Conservation (phyloP, 2,329 filamentous ascomycete genomes). For the Clonostachys solani region DNA sequence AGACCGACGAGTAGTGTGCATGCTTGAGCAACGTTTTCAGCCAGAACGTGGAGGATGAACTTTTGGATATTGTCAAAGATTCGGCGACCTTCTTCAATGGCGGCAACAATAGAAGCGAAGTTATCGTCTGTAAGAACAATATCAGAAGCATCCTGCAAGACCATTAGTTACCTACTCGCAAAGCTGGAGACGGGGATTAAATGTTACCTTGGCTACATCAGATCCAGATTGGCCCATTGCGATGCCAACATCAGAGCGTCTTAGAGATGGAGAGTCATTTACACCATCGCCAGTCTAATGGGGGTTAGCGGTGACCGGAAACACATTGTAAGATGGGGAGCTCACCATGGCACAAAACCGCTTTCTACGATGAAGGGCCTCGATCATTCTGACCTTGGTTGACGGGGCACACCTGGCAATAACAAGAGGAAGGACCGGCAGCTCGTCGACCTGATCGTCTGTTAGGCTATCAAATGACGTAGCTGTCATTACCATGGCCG, state of each 20-base stretch:
- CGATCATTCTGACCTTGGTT: conserved; percentile 73
- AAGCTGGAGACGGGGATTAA: background rate
- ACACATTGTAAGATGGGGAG: background rate
- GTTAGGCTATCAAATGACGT: conserved; percentile 58
- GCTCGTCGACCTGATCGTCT: conserved; percentile 58
- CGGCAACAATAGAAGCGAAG: conserved; percentile 67
- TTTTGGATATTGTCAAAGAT: conserved; percentile 77
- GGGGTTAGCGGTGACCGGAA: conserved; percentile 6
- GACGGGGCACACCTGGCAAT: conserved; percentile 66
- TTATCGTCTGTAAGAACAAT: conserved; percentile 71
- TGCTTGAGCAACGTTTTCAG: conserved; percentile 69
- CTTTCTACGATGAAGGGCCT: conserved; percentile 62
- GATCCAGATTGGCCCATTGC: conserved; percentile 60
- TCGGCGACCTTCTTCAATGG: conserved; percentile 66
- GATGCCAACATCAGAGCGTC: conserved; percentile 68
- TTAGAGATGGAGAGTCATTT: conserved; percentile 68
- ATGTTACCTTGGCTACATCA: conserved; percentile 52
- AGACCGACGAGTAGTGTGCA: conserved; percentile 66
- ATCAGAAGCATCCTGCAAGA: conserved; percentile 46
- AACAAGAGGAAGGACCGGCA: conserved; percentile 63
- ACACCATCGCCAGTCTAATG: conserved; percentile 62
- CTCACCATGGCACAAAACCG: conserved; percentile 61
- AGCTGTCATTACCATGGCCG: conserved; percentile 60
- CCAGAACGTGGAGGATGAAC: conserved; percentile 66
- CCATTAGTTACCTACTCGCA: background rate